These are phyloP conservation scores for Talaromyces ruber DNA, from an alignment of 495 filamentous ascomycete genomes.

Conservation along the genomic window DNA sequence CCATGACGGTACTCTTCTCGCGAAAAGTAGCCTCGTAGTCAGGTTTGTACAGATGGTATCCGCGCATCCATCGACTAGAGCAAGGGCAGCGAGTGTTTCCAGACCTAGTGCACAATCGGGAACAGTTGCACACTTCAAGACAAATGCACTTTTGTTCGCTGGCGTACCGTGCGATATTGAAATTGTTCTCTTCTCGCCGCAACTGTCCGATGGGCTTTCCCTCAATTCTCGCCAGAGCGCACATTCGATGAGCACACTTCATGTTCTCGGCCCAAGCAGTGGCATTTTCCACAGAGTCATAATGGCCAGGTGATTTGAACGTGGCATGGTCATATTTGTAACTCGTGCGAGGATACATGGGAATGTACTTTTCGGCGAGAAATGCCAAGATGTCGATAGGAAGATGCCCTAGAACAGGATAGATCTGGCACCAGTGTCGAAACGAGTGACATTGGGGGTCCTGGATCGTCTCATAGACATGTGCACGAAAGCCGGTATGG, in stretches of 20 bases:
- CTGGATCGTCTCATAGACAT: constrained; percentile 12
- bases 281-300: not conserved
- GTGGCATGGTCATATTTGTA: not conserved
- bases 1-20: constrained; percentile 2
- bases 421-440: constrained; percentile 22
- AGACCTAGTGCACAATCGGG: constrained; percentile 20
- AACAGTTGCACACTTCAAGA: constrained; percentile 21
- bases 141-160: constrained; percentile 31
- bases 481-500: constrained; percentile 23
- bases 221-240: constrained; percentile 22
- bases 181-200: constrained; percentile 18
- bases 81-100: constrained; percentile 26
- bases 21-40: not conserved
- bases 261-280: constrained; percentile 16
- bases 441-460: constrained; percentile 15
- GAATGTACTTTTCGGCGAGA: constrained; percentile 29
- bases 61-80: constrained; percentile 24
- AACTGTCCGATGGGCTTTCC: constrained; percentile 24
- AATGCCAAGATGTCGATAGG: constrained; percentile 17
- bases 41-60: not conserved
- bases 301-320: not conserved
- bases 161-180: constrained; percentile 13
- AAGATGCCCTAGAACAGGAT: constrained; percentile 18
- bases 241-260: constrained; percentile 21
- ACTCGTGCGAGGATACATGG: constrained; percentile 11